phyloP scores from a whole-genome alignment of 768 basidiomycete species.

The Amanita subjunquillea region DNA sequence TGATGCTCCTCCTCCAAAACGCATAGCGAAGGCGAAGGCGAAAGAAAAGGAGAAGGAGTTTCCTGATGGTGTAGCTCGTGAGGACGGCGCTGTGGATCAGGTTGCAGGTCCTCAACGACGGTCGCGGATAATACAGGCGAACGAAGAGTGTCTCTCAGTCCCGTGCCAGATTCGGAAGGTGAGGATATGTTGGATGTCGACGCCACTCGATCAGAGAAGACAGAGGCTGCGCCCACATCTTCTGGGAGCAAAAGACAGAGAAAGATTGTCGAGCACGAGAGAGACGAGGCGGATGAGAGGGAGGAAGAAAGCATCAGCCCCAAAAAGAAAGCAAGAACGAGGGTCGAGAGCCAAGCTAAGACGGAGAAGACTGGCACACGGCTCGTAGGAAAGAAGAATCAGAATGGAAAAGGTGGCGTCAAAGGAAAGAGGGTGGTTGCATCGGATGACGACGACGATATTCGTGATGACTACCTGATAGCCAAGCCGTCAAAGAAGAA shows the following conservation, averaged over 20 bases:
- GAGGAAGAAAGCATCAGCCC: slow-evolving; percentile 6
- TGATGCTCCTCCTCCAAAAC: slow-evolving; percentile 9
- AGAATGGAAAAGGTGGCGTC: slow-evolving; percentile 13
- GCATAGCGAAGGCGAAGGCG: slow-evolving; percentile 19
- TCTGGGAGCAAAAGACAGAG: slow-evolving; percentile 13
- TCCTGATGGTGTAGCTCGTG: slow-evolving; percentile 26
- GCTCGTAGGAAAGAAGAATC: slow-evolving; percentile 7
- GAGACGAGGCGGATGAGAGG: slow-evolving; percentile 3
- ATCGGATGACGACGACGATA: slow-evolving; percentile 23
- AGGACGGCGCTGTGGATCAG: slow-evolving; percentile 20
- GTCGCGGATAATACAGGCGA: slow-evolving; percentile 6
- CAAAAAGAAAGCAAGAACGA: slow-evolving; percentile 11
- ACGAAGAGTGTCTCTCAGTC: slow-evolving; percentile 13
- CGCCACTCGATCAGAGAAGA: background rate
- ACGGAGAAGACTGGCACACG: background rate
- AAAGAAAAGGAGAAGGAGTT: slow-evolving; percentile 23
- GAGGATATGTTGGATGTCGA: slow-evolving; percentile 7
- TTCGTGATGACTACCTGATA: background rate
- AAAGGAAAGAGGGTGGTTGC: slow-evolving; percentile 18
- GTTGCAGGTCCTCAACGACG: background rate
- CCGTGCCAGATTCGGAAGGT: slow-evolving; percentile 17
- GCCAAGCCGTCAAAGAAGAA: background rate
- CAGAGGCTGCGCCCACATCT: background rate
- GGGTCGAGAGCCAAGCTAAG: background rate
- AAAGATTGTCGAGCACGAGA: slow-evolving; percentile 14